Evolutionary conservation across 495 filamentous ascomycete genomes (phyloP), one percentile per base, ranked within the genome.

Genomic region (Aspergillus mulundensis): DNA sequence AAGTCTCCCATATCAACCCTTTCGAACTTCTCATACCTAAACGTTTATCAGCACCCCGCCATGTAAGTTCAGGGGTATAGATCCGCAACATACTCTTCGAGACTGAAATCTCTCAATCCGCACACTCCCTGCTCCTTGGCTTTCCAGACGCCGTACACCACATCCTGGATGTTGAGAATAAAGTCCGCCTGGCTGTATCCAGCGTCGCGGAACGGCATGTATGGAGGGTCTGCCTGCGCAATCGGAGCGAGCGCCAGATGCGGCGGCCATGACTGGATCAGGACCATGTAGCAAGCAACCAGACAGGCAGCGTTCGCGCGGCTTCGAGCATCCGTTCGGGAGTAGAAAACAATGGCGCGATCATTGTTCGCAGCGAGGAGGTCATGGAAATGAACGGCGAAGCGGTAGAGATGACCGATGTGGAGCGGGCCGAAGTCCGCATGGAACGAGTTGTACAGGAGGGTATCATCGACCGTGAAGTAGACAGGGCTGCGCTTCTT

Each of bases 161-260:
- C 85, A 66, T 99, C 94, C 71, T 99, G 94, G 39, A 97, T 88
- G 47, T 86, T 96, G 56, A 99, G 77, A 38, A 89, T 83, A 67
- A 95, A 99, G 70, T 99, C 94, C 41, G 94, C 94, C 71, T 99
- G 94, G 64, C 94, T 97, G 74, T 97, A 99, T 38, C 94, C 94
- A 58, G 94, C 94, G 72, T 99, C 94, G 43, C 94, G 82, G 81
- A 99, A 99, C 5, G 94, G 94, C 94, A 99, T 99, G 66, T 95
- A 81, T 5, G 94, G 94, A 12, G 93, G 94, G 64, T 97, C 93
- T 50, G 90, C 88, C 74, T 97, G 95, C 14, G 94, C 89, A 61
- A 97, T 91, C 1, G 94, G 94, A 7, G 95, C 93, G 2, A 99
- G 82, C n/a, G 93, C 95, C 56, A 97, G 75, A 77, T 99, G 94